These are phyloP conservation scores for Madurella fahalii DNA, from an alignment of 2,329 filamentous ascomycete species.

Conservation along the genomic window DNA sequence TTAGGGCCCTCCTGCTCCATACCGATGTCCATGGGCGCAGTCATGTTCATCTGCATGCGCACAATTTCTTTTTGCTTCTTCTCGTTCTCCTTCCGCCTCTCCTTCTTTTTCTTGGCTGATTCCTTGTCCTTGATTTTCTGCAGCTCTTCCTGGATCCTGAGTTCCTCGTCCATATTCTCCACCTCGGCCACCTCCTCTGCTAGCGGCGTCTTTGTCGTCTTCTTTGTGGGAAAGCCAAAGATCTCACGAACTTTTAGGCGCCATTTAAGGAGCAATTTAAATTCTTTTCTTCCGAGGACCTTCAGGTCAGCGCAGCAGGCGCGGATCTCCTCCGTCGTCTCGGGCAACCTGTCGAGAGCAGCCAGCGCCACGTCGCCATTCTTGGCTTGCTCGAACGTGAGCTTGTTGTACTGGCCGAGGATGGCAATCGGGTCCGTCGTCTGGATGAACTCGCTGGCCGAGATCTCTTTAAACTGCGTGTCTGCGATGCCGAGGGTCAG, in stretches of 20 bases:
- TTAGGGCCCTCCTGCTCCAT: constrained; percentile 77
- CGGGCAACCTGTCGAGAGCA: constrained; percentile 77
- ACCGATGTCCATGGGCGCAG: constrained; percentile 90
- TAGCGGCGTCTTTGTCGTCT: constrained; percentile 47
- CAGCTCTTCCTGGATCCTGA: constrained; percentile 83
- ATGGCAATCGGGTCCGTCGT: constrained; percentile 91
- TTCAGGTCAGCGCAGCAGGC: constrained; percentile 78
- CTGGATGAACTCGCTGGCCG: constrained; percentile 90
- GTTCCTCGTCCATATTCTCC: constrained; percentile 89
- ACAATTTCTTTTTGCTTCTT: constrained; percentile 90
- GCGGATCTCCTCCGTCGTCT: constrained; percentile 80
- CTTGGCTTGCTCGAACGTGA: constrained; percentile 75
- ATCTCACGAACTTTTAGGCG: constrained; percentile 82
- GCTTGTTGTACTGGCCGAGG: constrained; percentile 76
- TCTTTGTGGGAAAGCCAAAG: constrained; percentile 81
- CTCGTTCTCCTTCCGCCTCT: constrained; percentile 85
- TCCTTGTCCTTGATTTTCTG: constrained; percentile 79
- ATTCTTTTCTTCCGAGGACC: constrained; percentile 89
- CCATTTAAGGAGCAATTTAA: constrained; percentile 86
- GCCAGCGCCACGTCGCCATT: constrained; percentile 84
- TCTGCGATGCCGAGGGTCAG: constrained; percentile 29
- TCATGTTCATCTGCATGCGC: constrained; percentile 98
- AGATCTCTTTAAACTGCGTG: constrained; percentile 82
- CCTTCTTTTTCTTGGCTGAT: constrained; percentile 70
- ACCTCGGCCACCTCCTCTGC: constrained; percentile 75